Base-by-base conservation (phyloP, 768 basidiomycete genomes). In the Pleurotus ostreatus region DNA sequence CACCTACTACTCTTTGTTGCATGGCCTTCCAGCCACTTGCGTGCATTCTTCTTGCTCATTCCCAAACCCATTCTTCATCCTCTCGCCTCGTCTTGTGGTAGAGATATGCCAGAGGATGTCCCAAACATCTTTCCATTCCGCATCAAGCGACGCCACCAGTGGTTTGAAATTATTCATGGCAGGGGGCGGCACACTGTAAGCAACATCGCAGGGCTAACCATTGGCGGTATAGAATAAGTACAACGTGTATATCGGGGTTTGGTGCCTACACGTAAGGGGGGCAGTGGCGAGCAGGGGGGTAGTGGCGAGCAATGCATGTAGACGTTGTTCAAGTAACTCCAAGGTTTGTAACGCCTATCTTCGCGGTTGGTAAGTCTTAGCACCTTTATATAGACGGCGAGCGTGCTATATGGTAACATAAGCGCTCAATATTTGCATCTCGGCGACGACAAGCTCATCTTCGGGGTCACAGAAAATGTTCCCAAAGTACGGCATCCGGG, bases 301-400 rank as follows among this genome's bases (percentile, higher is more conserved):
- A 22, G 26, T 15, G 15, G 20, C 43, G 16, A 13, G 11, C 13
- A 13, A 20, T 20, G 20, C 2, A 20, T 20, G 20, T 66, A 95
- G 94, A 91, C 89, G 68, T 98, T 96, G 62, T 98, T 99, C 18
- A 98, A 76, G 63, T 92, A 97, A 0, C 92, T 92, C 97, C 97
- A 99, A 18, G 94, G 92, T 56, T 74, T 78, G 23, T 83, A 80
- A 57, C 91, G 89, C 8, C 84, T 88, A 54, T 78, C 78, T 57
- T 84, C 82, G 57, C 83, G 78, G 47, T 77, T 79, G 12, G 87
- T 87, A 58, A 99, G 75, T n/a, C 91, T 92, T 16, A 99, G 80
- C 18, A 98, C 82, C 58, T 90, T 80, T 66, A 97, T 76, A 70
- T 99, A 98, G 72, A 96, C 98, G 62, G 98, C 88, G 55, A 98